Percentiles rank a stretch among this genome's conserved stretches.
phyloP scores from a whole-genome alignment of 2,329 filamentous ascomycete genomes.

The Xylariaceae sp. region DNA sequence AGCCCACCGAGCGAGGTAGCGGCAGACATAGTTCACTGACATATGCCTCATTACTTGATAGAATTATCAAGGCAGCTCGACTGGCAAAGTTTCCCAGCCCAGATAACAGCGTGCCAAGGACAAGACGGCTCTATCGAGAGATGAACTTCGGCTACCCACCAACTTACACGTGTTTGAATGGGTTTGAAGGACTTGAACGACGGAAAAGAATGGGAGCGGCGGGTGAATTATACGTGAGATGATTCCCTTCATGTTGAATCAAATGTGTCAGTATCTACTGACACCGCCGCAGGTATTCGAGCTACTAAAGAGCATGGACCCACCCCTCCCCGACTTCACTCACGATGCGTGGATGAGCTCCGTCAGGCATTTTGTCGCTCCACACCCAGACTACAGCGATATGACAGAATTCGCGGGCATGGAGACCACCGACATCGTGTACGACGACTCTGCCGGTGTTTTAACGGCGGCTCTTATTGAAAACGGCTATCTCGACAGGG shows the following conservation, averaged over 20 bases:
- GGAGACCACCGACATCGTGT: constrained; percentile 1
- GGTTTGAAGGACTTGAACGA: background rate
- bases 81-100: background rate
- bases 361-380: background rate
- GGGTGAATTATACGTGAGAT: constrained; percentile 2
- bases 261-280: background rate
- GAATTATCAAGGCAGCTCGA: background rate
- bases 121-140: constrained; percentile 5
- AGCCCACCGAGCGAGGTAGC: background rate
- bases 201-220: background rate
- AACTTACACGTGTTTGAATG: constrained; percentile 31
- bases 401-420: background rate
- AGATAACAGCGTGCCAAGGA: background rate
- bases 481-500: background rate
- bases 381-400: background rate
- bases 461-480: background rate
- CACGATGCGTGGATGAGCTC: background rate
- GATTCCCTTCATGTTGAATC: background rate
- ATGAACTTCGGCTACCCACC: constrained; percentile 24
- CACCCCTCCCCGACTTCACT: background rate
- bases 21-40: background rate
- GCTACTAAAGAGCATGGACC: background rate
- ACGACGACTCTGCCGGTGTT: background rate
- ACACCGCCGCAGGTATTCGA: background rate
- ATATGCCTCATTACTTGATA: background rate